phyloP scores from a whole-genome alignment of 2,329 filamentous ascomycete genomes.

The Epicoccum sorghinum region DNA sequence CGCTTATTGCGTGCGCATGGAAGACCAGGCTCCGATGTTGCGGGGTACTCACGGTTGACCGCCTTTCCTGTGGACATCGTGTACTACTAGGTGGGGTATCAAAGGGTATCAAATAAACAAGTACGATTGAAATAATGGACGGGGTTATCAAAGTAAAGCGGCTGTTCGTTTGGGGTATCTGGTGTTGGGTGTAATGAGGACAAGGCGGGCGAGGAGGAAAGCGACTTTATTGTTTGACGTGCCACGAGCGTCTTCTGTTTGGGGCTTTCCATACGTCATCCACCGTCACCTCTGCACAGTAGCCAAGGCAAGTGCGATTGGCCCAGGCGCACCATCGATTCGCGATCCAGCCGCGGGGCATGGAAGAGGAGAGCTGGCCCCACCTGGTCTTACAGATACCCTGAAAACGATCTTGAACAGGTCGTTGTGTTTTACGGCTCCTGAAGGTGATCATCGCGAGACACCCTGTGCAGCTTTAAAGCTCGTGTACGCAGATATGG shows the following conservation, averaged over 20 bases:
- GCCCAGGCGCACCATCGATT: slow-evolving; percentile 15
- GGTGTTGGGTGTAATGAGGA: slow-evolving; percentile 8
- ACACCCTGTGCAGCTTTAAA: slow-evolving; percentile 1
- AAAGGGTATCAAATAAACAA: slow-evolving; percentile 41
- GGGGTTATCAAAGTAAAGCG: slow-evolving; percentile 5
- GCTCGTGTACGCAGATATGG: neutral
- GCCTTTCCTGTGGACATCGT: slow-evolving; percentile 35
- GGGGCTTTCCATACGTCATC: slow-evolving; percentile 17
- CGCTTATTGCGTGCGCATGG: neutral
- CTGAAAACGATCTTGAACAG: slow-evolving; percentile 9
- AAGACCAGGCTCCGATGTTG: neutral
- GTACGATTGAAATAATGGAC: slow-evolving; percentile 30
- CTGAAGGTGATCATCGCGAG: slow-evolving; percentile 3
- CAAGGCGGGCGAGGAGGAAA: slow-evolving; percentile 14
- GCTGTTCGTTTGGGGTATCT: slow-evolving; percentile 16
- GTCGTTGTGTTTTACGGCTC: slow-evolving; percentile 8
- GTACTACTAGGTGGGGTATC: slow-evolving; percentile 31
- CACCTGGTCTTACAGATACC: slow-evolving; percentile 8
- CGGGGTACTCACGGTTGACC: slow-evolving; percentile 33
- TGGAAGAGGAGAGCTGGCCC: slow-evolving; percentile 12
- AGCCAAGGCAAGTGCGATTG: slow-evolving; percentile 17
- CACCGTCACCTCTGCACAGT: slow-evolving; percentile 13
- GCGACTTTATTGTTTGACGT: slow-evolving; percentile 20
- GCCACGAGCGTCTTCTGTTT: slow-evolving; percentile 13
- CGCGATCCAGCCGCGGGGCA: slow-evolving; percentile 16